These are phyloP conservation scores for Solanum rostratum DNA, from an alignment of 257 asterid species.

Conservation along the genomic window DNA sequence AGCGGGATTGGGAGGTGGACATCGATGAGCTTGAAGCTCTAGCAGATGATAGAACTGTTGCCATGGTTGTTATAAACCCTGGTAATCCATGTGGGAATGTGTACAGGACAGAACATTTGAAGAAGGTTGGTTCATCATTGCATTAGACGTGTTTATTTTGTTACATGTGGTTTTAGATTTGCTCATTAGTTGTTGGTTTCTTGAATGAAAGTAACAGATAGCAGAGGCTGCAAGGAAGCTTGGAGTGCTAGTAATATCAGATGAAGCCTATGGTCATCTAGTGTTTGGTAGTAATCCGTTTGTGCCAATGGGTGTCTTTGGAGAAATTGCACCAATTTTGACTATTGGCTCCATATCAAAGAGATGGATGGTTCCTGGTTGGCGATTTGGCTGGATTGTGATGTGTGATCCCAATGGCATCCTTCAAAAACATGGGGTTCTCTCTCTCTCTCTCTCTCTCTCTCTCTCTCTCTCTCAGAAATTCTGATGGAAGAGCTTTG, in stretches of 20 bases:
- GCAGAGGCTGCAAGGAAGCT: conserved; percentile 49
- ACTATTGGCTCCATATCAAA: conserved; percentile 59
- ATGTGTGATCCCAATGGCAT: conserved; percentile 43
- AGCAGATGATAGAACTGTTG: conserved; percentile 61
- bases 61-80: conserved; percentile 57
- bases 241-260: conserved; percentile 54
- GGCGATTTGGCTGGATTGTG: conserved; percentile 70
- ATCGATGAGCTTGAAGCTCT: conserved; percentile 39
- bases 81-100: conserved; percentile 81
- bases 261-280: conserved; percentile 58
- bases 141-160: not conserved
- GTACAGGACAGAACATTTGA: conserved; percentile 37
- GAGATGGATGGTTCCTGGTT: conserved; percentile 73
- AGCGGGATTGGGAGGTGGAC: conserved; percentile 61
- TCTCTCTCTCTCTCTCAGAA: not conserved
- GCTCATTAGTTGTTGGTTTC: not conserved
- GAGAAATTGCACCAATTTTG: conserved; percentile 36
- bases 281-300: conserved; percentile 36
- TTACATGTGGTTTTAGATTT: not conserved
- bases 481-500: not conserved
- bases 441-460: conserved; percentile 1
- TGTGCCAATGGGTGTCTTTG: conserved; percentile 45
- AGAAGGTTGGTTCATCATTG: conserved; percentile 25
- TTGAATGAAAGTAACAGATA: conserved; percentile 19
- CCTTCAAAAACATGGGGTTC: conserved; percentile 48